phyloP scores from a whole-genome alignment of 352 stramenopile species.

The Aphanomyces astaci region DNA sequence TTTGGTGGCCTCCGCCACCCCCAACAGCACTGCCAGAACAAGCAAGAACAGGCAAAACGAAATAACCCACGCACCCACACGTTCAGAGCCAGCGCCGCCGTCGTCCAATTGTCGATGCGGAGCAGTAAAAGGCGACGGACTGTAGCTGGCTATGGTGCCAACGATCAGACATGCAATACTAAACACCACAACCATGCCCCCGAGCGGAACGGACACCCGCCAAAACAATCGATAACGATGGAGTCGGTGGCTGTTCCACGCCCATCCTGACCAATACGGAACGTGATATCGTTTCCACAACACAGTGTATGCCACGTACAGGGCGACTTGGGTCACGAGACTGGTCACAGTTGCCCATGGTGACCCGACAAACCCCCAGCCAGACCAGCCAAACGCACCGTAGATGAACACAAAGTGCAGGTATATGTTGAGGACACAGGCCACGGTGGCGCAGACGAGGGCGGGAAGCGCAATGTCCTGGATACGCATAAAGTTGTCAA shows the following conservation, averaged over 20 bases:
- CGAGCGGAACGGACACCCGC: neutral
- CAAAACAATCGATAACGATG: neutral
- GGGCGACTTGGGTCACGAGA: neutral
- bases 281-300: neutral
- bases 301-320: neutral
- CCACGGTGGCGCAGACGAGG: neutral
- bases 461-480: neutral
- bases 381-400: slow-evolving; percentile 35
- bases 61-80: neutral
- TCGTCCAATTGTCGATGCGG: neutral
- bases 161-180: neutral
- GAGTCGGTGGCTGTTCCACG: neutral
- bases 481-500: neutral
- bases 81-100: neutral
- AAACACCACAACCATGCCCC: neutral
- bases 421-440: neutral
- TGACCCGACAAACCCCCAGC: slow-evolving; percentile 69
- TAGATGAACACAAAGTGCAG: slow-evolving; percentile 15
- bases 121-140: neutral
- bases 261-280: neutral
- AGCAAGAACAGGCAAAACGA: slow-evolving; percentile 15
- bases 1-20: neutral
- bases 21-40: neutral
- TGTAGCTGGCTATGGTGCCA: neutral
- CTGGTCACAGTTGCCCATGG: slow-evolving; percentile 47